A percentile compares a stretch with the other conserved stretches of the same genome.
Conservation (phyloP, 352 stramenopile genomes). For the Saprolegnia parasitica region DNA sequence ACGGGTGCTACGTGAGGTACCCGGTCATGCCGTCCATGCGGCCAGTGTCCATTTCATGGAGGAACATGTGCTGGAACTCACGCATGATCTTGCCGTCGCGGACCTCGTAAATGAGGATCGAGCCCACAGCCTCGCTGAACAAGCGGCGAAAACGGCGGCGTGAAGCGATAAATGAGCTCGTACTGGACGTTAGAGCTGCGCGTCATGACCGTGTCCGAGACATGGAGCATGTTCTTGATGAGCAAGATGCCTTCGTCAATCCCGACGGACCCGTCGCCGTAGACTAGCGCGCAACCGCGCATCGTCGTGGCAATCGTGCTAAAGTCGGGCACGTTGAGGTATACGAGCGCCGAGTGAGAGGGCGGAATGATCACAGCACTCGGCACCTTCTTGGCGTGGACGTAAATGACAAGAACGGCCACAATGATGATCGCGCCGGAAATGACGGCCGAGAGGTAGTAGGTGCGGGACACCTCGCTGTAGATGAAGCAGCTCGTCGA, state of each 20-base stretch:
- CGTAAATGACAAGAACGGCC: constrained; percentile 26
- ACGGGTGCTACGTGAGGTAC: no score
- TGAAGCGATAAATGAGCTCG: constrained; percentile 30
- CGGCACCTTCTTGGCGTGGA: background rate
- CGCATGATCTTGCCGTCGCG: no score
- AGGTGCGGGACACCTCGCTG: constrained; percentile 22
- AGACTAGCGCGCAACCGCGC: constrained; percentile 13
- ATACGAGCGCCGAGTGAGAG: constrained; percentile 26
- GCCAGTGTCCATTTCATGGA: no score
- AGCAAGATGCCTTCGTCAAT: constrained; percentile 32
- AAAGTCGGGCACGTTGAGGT: constrained; percentile 24
- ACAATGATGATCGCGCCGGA: constrained; percentile 14
- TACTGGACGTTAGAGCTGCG: constrained; percentile 32
- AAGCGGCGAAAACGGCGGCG: no score
- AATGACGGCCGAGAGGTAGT: constrained; percentile 31
- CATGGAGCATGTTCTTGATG: constrained; percentile 33
- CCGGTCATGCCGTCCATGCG: no score
- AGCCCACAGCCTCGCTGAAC: no score
- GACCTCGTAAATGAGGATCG: no score
- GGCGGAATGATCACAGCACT: constrained; percentile 13
- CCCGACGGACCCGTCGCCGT: background rate
- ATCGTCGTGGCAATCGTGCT: background rate
- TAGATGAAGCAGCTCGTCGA: constrained; percentile 31
- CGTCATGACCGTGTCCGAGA: constrained; percentile 26
- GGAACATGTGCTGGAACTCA: no score